A percentile compares a stretch with the other conserved stretches of the same genome.
Evolutionary conservation across 2,329 filamentous ascomycete genomes (phyloP).

Genomic region (Botryotinia convoluta): DNA sequence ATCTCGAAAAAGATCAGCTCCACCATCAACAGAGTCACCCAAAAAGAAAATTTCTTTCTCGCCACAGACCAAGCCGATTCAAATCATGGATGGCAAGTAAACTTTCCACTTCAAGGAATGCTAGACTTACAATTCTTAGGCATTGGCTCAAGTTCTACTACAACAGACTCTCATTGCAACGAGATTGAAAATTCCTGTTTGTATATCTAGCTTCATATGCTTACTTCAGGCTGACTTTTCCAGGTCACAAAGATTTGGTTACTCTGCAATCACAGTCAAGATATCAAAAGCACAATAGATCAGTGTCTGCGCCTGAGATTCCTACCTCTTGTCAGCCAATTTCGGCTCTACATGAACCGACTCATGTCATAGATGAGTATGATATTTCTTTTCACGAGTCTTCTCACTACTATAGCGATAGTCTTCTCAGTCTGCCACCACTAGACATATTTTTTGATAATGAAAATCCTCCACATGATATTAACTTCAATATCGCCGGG

Average conservation of each 20-base stretch:
- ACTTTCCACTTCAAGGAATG: neutral
- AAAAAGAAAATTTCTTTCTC: neutral
- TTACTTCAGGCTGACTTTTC: neutral
- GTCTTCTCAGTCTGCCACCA: neutral
- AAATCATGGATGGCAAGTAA: neutral
- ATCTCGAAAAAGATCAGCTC: constrained; percentile 4
- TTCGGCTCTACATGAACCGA: neutral
- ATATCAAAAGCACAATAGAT: neutral
- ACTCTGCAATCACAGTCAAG: neutral
- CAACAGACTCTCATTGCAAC: neutral
- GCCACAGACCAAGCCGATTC: neutral
- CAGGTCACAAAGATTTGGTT: neutral
- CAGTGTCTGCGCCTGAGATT: neutral
- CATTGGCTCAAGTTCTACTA: neutral
- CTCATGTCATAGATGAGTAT: neutral
- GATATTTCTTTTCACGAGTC: neutral
- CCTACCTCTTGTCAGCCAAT: neutral
- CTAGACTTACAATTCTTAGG: neutral
- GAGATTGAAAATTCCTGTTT: neutral
- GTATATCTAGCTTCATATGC: neutral
- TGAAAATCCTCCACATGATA: neutral
- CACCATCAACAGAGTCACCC: neutral
- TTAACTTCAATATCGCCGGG: neutral
- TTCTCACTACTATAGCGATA: neutral
- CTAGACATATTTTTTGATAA: neutral